Conservation (phyloP, 805 yeast species). For the Schizosaccharomyces octosporus region DNA sequence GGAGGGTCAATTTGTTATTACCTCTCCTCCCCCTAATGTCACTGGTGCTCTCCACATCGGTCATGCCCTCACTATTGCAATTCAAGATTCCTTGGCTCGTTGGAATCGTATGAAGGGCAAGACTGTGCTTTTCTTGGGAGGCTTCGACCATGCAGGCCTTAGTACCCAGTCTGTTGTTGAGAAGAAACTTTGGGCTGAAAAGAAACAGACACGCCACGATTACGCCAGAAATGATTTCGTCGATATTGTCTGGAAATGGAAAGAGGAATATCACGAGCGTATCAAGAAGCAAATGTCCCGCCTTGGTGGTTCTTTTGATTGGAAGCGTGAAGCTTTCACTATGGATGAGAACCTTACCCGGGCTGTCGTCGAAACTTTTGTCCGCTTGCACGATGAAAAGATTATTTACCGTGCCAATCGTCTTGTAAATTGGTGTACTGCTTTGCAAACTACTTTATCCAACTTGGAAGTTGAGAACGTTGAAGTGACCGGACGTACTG, state of each 20-base stretch:
- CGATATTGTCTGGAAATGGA: constrained; percentile 93
- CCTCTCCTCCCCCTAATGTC: constrained; percentile 98
- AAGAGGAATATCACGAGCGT: constrained; percentile 68
- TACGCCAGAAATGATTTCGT: constrained; percentile 77
- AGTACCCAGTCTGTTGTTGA: constrained; percentile 97
- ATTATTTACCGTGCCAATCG: constrained; percentile 81
- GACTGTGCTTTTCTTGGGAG: constrained; percentile 79
- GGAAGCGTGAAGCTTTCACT: constrained; percentile 87
- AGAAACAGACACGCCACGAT: constrained; percentile 79
- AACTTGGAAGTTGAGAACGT: constrained; percentile 91
- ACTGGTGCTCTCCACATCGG: constrained; percentile 98
- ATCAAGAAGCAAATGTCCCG: constrained; percentile 65
- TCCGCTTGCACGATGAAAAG: constrained; percentile 79
- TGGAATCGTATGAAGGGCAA: constrained; percentile 93
- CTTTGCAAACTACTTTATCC: constrained; percentile 81
- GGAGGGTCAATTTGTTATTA: constrained; percentile 68
- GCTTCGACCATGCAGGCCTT: constrained; percentile 97
- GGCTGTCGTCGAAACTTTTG: constrained; percentile 79
- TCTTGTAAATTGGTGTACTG: constrained; percentile 89
- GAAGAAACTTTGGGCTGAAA: constrained; percentile 74
- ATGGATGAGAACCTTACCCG: constrained; percentile 51
- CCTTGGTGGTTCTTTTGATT: constrained; percentile 91
- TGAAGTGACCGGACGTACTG: constrained; percentile 59
- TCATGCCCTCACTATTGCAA: constrained; percentile 83
- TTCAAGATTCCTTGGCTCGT: constrained; percentile 82